Conservation (phyloP, 2,329 filamentous ascomycete species). For the Neurospora sp. region DNA sequence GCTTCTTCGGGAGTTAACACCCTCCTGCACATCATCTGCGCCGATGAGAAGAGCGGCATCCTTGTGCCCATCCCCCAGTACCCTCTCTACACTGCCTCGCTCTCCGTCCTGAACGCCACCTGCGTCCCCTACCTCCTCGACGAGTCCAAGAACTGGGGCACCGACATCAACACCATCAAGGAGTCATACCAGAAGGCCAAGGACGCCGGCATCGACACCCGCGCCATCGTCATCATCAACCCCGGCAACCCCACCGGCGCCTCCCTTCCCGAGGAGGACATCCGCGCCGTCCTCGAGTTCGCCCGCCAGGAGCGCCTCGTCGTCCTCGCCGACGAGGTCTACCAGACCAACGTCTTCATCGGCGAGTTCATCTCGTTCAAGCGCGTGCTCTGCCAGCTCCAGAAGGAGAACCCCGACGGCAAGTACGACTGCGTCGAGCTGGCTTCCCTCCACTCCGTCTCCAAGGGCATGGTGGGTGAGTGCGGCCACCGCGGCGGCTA, state of each 20-base stretch:
- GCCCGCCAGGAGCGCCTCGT: slow-evolving; percentile 79
- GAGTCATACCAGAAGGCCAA: slow-evolving; percentile 64
- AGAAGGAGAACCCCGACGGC: slow-evolving; percentile 55
- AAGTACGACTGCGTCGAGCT: slow-evolving; percentile 81
- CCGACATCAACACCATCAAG: slow-evolving; percentile 70
- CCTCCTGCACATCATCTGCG: slow-evolving; percentile 80
- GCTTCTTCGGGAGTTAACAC: slow-evolving; percentile 94
- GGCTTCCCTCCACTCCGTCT: slow-evolving; percentile 83
- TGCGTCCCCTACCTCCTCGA: slow-evolving; percentile 93
- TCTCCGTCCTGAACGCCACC: slow-evolving; percentile 73
- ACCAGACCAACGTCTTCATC: slow-evolving; percentile 96
- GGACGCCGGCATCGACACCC: slow-evolving; percentile 70
- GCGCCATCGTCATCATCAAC: slow-evolving; percentile 95
- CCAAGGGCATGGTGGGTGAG: slow-evolving; percentile 98
- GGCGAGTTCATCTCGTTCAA: slow-evolving; percentile 97
- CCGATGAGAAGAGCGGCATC: slow-evolving; percentile 65
- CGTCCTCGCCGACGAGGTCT: slow-evolving; percentile 91
- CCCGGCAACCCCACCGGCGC: slow-evolving; percentile 95
- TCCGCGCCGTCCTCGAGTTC: slow-evolving; percentile 77
- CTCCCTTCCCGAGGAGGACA: slow-evolving; percentile 66
- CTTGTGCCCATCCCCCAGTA: slow-evolving; percentile 97
- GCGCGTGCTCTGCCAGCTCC: slow-evolving; percentile 69
- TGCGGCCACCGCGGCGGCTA: slow-evolving; percentile 96
- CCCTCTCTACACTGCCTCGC: slow-evolving; percentile 89
- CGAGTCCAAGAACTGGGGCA: slow-evolving; percentile 79